Evolutionary conservation across 352 stramenopile genomes (phyloP).

Genomic region (Globisporangium yorkense): DNA sequence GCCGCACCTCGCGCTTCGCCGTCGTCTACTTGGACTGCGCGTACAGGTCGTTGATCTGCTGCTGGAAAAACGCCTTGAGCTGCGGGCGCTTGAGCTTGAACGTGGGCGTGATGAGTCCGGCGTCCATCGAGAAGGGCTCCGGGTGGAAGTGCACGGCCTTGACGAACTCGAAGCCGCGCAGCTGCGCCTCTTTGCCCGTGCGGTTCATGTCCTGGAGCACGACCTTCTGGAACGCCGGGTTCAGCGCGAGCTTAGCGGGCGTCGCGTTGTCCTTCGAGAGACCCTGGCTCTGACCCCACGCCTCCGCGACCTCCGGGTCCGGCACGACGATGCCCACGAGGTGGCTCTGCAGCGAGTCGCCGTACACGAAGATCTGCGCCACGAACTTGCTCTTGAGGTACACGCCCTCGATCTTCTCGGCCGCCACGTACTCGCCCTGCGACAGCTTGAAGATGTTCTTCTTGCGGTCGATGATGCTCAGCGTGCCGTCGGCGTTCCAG

Average conservation of each 20-base stretch:
- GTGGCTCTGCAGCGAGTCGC: constrained; percentile 92
- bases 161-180: constrained; percentile 92
- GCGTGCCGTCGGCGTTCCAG: constrained; percentile 92
- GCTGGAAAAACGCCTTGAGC: constrained; percentile 44
- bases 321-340: constrained; percentile 93
- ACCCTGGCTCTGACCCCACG: constrained; percentile 36
- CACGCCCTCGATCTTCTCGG: constrained; percentile 96
- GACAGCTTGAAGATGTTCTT: constrained; percentile 95
- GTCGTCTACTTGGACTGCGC: constrained; percentile 23
- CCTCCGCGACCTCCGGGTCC: constrained; percentile 55
- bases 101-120: constrained; percentile 91
- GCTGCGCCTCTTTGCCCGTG: constrained; percentile 40
- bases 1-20: background rate
- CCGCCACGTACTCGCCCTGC: constrained; percentile 95
- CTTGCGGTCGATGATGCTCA: constrained; percentile 90
- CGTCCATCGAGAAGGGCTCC: constrained; percentile 86
- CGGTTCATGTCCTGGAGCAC: constrained; percentile 72
- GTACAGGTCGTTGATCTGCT: constrained; percentile 51
- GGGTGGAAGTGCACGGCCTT: constrained; percentile 85
- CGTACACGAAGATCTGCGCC: constrained; percentile 94
- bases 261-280: constrained; percentile 27
- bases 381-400: constrained; percentile 93
- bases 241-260: constrained; percentile 30
- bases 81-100: constrained; percentile 93
- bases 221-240: constrained; percentile 42